Evolutionary conservation across 202 grass and related monocot genomes (phyloP).

Genomic region (Miscanthus sacchariflorus): DNA sequence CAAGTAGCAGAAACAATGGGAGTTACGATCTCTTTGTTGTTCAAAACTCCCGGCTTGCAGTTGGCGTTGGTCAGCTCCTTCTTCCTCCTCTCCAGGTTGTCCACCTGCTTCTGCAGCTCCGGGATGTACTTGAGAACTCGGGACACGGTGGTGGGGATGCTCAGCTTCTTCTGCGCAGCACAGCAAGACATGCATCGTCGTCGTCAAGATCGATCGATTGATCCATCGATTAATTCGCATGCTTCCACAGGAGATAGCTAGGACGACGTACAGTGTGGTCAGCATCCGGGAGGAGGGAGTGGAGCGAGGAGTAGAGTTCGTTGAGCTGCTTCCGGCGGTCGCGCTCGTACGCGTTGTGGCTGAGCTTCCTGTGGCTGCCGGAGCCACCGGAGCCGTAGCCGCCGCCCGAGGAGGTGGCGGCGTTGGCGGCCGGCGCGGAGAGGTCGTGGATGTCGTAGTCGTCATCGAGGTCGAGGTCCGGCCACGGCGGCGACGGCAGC

Average conservation of each 20-base stretch:
- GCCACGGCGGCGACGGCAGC: constrained; percentile 49
- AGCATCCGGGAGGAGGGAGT: constrained; percentile 71
- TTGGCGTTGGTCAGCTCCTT: constrained; percentile 55
- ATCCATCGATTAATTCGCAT: not conserved
- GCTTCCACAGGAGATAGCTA: not conserved
- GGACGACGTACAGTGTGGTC: constrained; percentile 63
- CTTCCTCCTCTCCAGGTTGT: constrained; percentile 64
- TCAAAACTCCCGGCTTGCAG: constrained; percentile 43
- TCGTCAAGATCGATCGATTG: constrained; percentile 9
- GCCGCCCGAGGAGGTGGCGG: constrained; percentile 33
- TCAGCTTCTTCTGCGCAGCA: constrained; percentile 83
- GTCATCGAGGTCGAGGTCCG: constrained; percentile 50
- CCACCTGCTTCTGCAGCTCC: constrained; percentile 79
- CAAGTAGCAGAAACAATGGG: constrained; percentile 68
- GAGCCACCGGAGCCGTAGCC: constrained; percentile 45
- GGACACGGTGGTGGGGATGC: constrained; percentile 82
- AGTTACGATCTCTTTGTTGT: constrained; percentile 14
- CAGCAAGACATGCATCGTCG: not conserved
- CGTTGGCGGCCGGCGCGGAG: constrained; percentile 37
- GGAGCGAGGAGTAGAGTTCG: constrained; percentile 81
- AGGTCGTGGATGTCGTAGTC: constrained; percentile 46
- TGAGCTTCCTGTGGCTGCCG: constrained; percentile 67
- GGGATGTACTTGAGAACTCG: constrained; percentile 86
- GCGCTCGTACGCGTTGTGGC: constrained; percentile 97
- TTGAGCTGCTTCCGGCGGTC: constrained; percentile 97